These are phyloP conservation scores for Rhodomyrtus tomentosa DNA, from an alignment of 345 rosid species.

Conservation along the genomic window DNA sequence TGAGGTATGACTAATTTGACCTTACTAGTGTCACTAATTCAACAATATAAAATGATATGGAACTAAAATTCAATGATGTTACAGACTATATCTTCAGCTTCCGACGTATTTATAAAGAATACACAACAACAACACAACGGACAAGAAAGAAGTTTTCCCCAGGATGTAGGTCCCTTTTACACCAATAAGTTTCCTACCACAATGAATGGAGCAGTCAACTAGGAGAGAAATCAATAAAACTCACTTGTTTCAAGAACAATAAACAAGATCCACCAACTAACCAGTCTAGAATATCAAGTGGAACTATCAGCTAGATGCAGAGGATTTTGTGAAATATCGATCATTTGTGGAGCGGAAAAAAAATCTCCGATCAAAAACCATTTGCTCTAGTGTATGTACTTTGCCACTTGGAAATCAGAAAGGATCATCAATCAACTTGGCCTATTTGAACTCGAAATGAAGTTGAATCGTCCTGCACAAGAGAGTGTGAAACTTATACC, in stretches of 20 bases:
- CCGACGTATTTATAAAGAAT: too few relatives aligned
- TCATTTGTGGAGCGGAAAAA: background rate
- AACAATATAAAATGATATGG: background rate
- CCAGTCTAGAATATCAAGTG: background rate
- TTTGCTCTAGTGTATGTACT: background rate
- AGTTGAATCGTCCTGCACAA: background rate
- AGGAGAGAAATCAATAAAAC: background rate
- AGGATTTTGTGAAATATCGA: background rate
- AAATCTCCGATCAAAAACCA: background rate
- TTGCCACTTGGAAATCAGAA: background rate
- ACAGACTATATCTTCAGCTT: too few relatives aligned
- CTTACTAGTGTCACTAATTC: background rate
- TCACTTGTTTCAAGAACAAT: background rate
- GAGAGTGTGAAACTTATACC: conserved; percentile 25
- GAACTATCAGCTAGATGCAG: background rate
- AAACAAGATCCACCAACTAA: background rate
- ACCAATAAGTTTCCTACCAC: background rate
- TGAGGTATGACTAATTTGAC: background rate
- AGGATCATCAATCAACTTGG: background rate
- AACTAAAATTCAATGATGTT: background rate
- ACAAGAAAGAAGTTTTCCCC: background rate
- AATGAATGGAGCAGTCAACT: background rate
- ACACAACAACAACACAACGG: background rate
- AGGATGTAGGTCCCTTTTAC: background rate
- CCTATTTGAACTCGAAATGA: background rate